Percentiles rank a stretch among this genome's conserved stretches.
phyloP scores from a whole-genome alignment of 2,329 filamentous ascomycete genomes.

The Hymenoscyphus linearis region DNA sequence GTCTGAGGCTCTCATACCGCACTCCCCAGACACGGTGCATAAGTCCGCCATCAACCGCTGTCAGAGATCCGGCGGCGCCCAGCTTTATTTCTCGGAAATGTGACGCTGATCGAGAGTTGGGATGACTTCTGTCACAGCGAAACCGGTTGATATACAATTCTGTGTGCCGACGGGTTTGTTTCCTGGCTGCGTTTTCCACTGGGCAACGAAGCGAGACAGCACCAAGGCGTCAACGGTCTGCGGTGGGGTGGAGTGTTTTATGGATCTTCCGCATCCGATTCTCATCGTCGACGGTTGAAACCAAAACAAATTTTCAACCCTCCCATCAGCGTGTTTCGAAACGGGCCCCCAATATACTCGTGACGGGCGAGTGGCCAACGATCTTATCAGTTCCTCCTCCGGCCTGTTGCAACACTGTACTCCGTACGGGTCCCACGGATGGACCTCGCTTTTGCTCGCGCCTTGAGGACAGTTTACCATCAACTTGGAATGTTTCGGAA shows the following conservation, averaged over 20 bases:
- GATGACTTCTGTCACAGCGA: background rate
- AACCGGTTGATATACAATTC: background rate
- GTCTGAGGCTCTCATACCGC: slow-evolving; percentile 6
- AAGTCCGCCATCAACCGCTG: slow-evolving; percentile 8
- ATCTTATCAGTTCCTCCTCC: background rate
- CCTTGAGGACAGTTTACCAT: background rate
- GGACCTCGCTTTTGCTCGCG: background rate
- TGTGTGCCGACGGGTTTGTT: background rate
- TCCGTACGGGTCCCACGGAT: background rate
- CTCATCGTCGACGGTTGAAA: background rate
- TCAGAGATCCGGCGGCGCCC: slow-evolving; percentile 5
- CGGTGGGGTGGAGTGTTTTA: background rate
- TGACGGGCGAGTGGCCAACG: background rate
- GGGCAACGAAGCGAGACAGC: background rate
- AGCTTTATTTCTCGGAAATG: slow-evolving; percentile 7
- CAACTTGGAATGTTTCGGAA: background rate
- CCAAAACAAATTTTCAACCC: background rate
- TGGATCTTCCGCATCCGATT: background rate
- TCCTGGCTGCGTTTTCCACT: background rate
- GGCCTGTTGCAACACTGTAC: background rate
- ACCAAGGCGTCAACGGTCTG: background rate
- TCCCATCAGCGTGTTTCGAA: background rate
- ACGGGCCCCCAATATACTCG: background rate
- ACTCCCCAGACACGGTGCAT: slow-evolving; percentile 9
- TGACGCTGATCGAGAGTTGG: slow-evolving; percentile 1